Evolutionary conservation across 768 basidiomycete genomes (phyloP).

Genomic region (Collybia sp.): DNA sequence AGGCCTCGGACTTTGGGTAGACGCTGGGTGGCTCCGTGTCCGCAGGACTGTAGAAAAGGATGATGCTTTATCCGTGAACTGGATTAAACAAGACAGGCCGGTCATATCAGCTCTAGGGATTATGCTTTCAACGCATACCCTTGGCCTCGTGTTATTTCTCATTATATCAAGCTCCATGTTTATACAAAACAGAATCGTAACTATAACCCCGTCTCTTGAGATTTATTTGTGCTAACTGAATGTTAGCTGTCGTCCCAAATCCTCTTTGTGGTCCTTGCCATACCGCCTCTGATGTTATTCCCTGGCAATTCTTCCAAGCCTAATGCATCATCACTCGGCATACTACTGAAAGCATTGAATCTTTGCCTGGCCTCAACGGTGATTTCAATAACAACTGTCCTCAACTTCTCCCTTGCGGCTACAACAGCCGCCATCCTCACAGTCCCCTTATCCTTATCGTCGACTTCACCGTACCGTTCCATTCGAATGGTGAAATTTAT

Average conservation of each 20-base stretch:
- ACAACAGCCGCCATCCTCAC: conserved; percentile 61
- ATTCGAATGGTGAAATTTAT: conserved; percentile 23
- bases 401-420: conserved; percentile 90
- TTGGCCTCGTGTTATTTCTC: conserved; percentile 50
- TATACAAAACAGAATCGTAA: conserved; percentile 34
- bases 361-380: conserved; percentile 83
- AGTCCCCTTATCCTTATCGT: conserved; percentile 52
- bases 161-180: conserved; percentile 42
- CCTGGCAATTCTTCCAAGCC: conserved; percentile 9
- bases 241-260: conserved; percentile 16
- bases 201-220: conserved; percentile 2
- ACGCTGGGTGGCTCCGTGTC: conserved; percentile 48
- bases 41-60: conserved; percentile 13
- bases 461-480: conserved; percentile 18
- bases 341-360: conserved; percentile 66
- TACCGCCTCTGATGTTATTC: conserved; percentile 27
- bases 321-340: conserved; percentile 33
- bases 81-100: conserved; percentile 48
- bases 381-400: conserved; percentile 78
- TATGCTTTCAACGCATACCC: conserved; percentile 49
- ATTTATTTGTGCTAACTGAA: too few species aligned
- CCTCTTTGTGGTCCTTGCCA: conserved; percentile 22
- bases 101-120: conserved; percentile 49
- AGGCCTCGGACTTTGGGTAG: conserved; percentile 72
- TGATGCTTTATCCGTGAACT: conserved; percentile 12